These are phyloP conservation scores for Gaultheria prostrata DNA, from an alignment of 148 eudicot genomes.

Conservation along the genomic window DNA sequence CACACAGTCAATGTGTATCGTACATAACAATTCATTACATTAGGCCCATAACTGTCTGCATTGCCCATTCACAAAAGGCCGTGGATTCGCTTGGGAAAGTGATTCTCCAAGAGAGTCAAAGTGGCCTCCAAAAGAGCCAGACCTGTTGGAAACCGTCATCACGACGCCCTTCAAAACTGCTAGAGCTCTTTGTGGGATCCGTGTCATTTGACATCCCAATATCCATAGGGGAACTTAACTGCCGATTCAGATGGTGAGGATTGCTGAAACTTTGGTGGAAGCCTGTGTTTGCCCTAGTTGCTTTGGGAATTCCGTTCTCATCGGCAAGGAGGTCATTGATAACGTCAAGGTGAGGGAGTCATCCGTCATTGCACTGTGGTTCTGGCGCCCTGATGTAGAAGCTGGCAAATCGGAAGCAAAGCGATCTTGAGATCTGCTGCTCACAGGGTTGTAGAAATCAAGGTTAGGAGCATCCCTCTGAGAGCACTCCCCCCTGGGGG, in stretches of 20 bases:
- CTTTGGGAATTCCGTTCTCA: slow-evolving; percentile 45
- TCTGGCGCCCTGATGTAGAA: slow-evolving; percentile 53
- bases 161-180: too few relatives aligned
- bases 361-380: slow-evolving; percentile 47
- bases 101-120: slow-evolving; percentile 46
- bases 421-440: slow-evolving; percentile 34
- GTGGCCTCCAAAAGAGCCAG: slow-evolving; percentile 34
- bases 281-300: slow-evolving; percentile 21
- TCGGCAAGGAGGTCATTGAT: slow-evolving; percentile 90
- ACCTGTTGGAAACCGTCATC: too few relatives aligned
- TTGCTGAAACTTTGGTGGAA: slow-evolving; percentile 35
- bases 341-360: slow-evolving; percentile 88
- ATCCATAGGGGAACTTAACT: too few relatives aligned
- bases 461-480: slow-evolving; percentile 38
- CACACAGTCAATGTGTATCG: too few relatives aligned
- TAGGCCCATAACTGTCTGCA: too few relatives aligned
- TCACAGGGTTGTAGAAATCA: slow-evolving; percentile 38
- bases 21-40: too few relatives aligned
- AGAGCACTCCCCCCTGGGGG: slow-evolving; percentile 48
- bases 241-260: slow-evolving; percentile 22
- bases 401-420: slow-evolving; percentile 41
- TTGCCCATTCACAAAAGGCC: slow-evolving; percentile 57
- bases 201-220: too few relatives aligned
- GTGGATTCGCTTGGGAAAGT: slow-evolving; percentile 42
- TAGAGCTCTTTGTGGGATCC: too few relatives aligned